Evolutionary conservation across 192 early-diverging fungal genomes (phyloP), one percentile per base, ranked within the genome.

Genomic region (Backusella mclennaniae): DNA sequence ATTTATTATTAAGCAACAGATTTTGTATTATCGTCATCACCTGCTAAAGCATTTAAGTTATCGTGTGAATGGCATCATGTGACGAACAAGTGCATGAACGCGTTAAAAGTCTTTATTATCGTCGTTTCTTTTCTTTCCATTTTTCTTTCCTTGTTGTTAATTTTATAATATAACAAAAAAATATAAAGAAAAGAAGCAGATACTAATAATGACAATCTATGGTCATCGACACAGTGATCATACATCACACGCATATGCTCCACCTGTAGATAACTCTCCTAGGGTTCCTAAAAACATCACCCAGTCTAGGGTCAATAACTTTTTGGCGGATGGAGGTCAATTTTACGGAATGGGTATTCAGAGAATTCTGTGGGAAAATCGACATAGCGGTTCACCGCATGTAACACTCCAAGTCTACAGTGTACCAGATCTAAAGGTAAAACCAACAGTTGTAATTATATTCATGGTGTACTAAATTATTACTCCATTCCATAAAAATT

Each of bases 231-330:
- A 67, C 31, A 67, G 26, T 31, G 39, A 75, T 5, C 59, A 67
- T 41, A 39, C 59, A 31, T 23, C 23, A 31, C 23, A 66, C 31
- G 2, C 35, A 29, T 14, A 31, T 7, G 21, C 31, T 31, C 69
- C 76, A 35, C 29, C 74, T n/a, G 21, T 79, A 19, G 78, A 79
- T 17, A 74, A 49, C 9, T 63, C 78, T 14, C 87, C 89, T 6
- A 77, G 84, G n/a, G 73, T 90, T 12, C 73, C 84, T 31, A 89
- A 92, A 1, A 81, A 82, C 49, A 94, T 99, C 44, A 96, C 95
- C 6, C 76, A 93, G 38, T 83, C 86, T 17, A 87, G 96, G 0
- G 80, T 97, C 7, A 78, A 87, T 44, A 95, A 91, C 71, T 98
- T 97, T 75, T 73, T 92, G 21, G 75, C 87, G 41, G 9, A 69